Evolutionary conservation across 805 yeast species (phyloP), one percentile per base, ranked within the genome.

Genomic region (Candida pseudofarinosa): DNA sequence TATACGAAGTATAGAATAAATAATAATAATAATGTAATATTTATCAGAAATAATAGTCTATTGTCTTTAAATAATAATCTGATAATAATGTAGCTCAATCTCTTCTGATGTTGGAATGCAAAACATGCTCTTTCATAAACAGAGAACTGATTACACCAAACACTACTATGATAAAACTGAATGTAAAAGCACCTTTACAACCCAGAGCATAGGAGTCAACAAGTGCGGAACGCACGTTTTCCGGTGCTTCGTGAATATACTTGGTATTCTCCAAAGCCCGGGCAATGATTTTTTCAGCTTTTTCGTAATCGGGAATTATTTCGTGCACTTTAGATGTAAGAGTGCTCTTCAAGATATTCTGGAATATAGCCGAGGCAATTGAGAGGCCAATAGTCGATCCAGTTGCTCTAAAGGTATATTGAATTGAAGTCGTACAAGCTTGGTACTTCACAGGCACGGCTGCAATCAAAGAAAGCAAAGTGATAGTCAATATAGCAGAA

Each of bases 381-480:
- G 90, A 69, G 13, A 88, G 89, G 32, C 95, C 95, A 38, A 87
- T 62, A 0, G 93, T 85, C n/a, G 91, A 83, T 0, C 95, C 96
- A 0, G 89, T 82, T 7, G 91, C 83, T 55, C 95, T 74, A 68
- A 85, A 88, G 0, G 90, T 89, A 59, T 90, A 89, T 56, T 88
- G 95, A 44, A 90, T 85, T 0, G 96, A 86, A 0, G 97, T 89
- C 2, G 91, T 84, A 16, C 88, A 76, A 1, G 97, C 96, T 61
- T 88, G 96, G 54, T 73, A 76, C 40, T 76, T 73, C 17, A 69
- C 61, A 7, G 85, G 81, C 2, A 84, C 93, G 1, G 93, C 78
- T 0, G 93, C 82, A 41, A 88, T 84, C 62, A 88, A 71, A 0
- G 95, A 85, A 30, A 87, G 62, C 38, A 88, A 65, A 0, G 90